Base-by-base conservation (phyloP, 23 red algal species). In the Cyanidioschyzon merolae region DNA sequence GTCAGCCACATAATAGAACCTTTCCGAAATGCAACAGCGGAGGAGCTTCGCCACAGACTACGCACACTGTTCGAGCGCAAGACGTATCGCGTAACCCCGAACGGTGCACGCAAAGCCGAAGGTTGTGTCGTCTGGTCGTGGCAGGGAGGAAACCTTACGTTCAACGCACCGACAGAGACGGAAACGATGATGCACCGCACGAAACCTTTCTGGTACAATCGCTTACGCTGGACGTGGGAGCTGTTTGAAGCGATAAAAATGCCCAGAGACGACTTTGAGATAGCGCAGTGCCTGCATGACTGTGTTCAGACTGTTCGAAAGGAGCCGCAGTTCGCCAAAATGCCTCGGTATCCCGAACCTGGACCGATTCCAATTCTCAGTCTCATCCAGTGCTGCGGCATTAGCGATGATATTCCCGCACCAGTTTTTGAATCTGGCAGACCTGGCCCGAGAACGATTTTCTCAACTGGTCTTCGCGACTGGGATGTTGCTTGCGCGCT, bases 371-470 rank as follows among this genome's bases (percentile, higher is more conserved):
- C 94, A 16, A 82, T 87, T 3, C 91, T 98, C 74, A 98, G 88
- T 16, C 86, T 91, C 39, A 88, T 98, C 30, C 79, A 78, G 0
- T 98, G 94, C 75, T 86, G 63, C 3, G 39, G 89, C 38, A 88
- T 98, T 79, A 88, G 83, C 2, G 94, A 98, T 74, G 90, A 98
- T 83, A 89, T 98, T 38, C 94, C 94, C 12, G 89, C 91, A 77
- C 94, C 94, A 37, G 90, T 98, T 80, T 88, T 88, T 79, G 94
- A 98, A 67, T 84, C 82, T 25, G 86, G 88, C 39, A 57, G 74
- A 17, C 63, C 63, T 7, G 29, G 29, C 63, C 21, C 32, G 63
- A 25, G 63, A 35, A 35, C 63, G 7, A 76, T 76, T 0, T 68
- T 80, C 27, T 83, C 87, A 21, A 85, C 87, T 21, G 94, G 89